phyloP scores from a whole-genome alignment of 2,329 filamentous ascomycete genomes.

The Colletotrichum abscissum region DNA sequence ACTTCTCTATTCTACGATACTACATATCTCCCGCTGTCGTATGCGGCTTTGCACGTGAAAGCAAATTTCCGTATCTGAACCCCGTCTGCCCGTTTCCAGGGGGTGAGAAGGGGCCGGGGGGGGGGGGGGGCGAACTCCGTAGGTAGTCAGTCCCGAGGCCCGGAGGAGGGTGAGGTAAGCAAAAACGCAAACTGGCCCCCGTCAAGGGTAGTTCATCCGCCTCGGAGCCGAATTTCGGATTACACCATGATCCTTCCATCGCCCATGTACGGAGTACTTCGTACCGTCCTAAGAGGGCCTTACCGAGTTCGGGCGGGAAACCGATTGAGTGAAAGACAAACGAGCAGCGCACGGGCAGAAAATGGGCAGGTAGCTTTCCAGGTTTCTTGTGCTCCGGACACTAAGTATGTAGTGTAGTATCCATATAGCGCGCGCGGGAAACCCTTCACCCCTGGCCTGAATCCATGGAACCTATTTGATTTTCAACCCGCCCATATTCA shows the following conservation, averaged over 20 bases:
- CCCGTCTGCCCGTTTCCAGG: background rate
- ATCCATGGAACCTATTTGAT: no score
- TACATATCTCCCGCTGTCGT: background rate
- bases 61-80: background rate
- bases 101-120: no score
- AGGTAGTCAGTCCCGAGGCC: no score
- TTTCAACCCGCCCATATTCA: no score
- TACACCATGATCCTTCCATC: background rate
- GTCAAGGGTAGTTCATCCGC: background rate
- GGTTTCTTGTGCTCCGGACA: background rate
- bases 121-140: background rate
- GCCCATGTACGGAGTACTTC: background rate
- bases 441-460: no score
- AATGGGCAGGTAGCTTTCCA: background rate
- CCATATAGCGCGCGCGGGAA: no score
- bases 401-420: no score
- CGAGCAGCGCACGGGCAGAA: background rate
- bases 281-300: background rate
- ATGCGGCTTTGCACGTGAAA: background rate
- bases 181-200: background rate
- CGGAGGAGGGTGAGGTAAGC: background rate
- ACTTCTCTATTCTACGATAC: background rate
- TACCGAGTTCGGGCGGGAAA: background rate
- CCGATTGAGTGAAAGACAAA: background rate
- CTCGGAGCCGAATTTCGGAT: background rate